Conservation (phyloP, 208 protist genomes). For the Wallacemonas collosoma region DNA sequence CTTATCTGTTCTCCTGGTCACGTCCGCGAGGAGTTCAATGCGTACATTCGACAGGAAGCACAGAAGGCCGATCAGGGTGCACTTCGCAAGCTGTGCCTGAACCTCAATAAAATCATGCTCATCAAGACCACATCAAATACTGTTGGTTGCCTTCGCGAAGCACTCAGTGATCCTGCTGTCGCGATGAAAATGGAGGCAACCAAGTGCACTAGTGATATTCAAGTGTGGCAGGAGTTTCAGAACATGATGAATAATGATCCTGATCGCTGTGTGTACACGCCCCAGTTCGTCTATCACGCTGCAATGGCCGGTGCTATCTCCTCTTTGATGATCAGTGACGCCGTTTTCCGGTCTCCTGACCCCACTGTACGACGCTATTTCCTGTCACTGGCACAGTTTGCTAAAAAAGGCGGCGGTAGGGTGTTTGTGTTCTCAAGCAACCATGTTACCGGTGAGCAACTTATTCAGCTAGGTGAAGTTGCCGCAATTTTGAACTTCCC, state of each 20-base stretch:
- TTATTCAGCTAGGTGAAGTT: conserved; percentile 90
- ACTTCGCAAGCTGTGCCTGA: conserved; percentile 66
- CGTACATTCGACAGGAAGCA: conserved; percentile 50
- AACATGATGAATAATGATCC: conserved; percentile 89
- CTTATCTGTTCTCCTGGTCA: conserved; percentile 95
- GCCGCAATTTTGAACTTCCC: conserved; percentile 94
- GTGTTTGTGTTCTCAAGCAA: conserved; percentile 95
- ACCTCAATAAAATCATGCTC: conserved; percentile 92
- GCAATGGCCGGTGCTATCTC: conserved; percentile 78
- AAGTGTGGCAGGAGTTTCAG: conserved; percentile 93
- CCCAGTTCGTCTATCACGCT: conserved; percentile 85
- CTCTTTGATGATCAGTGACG: conserved; percentile 92
- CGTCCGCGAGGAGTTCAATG: conserved; percentile 88
- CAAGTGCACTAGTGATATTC: conserved; percentile 91
- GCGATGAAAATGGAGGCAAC: conserved; percentile 80
- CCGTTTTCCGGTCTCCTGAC: conserved; percentile 89
- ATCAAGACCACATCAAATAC: conserved; percentile 90
- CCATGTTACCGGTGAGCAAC: conserved; percentile 96
- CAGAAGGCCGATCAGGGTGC: conserved; percentile 54
- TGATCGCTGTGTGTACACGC: conserved; percentile 93
- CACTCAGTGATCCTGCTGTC: conserved; percentile 85
- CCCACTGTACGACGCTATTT: conserved; percentile 90
- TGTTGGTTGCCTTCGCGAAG: conserved; percentile 84
- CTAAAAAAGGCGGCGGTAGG: conserved; percentile 72
- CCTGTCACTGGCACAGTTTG: conserved; percentile 88